phyloP scores from a whole-genome alignment of 805 yeast genomes.

The Spathaspora passalidarum region DNA sequence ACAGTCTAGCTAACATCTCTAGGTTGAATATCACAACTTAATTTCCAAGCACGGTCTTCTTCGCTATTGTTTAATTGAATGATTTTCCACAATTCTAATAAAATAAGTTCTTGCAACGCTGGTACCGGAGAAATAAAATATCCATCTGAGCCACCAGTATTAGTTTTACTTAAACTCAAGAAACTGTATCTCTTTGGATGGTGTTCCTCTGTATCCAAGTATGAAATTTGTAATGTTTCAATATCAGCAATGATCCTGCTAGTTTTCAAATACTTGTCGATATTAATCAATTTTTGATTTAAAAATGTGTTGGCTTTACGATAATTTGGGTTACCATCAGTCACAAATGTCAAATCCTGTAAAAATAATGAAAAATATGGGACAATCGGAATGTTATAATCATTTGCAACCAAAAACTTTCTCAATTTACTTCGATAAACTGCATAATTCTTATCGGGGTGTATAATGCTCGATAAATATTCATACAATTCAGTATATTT shows the following conservation, averaged over 20 bases:
- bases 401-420: slow-evolving; percentile 49
- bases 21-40: slow-evolving; percentile 62
- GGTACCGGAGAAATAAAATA: slow-evolving; percentile 40
- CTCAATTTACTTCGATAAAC: slow-evolving; percentile 64
- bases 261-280: slow-evolving; percentile 69
- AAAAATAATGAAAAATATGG: slow-evolving; percentile 74
- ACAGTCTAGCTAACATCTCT: slow-evolving; percentile 28
- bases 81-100: slow-evolving; percentile 70
- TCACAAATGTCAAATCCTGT: slow-evolving; percentile 77
- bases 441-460: slow-evolving; percentile 70
- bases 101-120: slow-evolving; percentile 53
- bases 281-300: slow-evolving; percentile 60
- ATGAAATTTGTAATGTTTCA: slow-evolving; percentile 66
- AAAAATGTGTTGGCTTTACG: slow-evolving; percentile 58
- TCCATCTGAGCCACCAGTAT: background rate
- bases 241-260: slow-evolving; percentile 65
- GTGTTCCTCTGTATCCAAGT: slow-evolving; percentile 23
- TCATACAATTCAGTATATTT: slow-evolving; percentile 63
- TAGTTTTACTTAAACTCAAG: slow-evolving; percentile 11
- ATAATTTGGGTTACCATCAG: slow-evolving; percentile 74
- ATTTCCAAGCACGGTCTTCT: slow-evolving; percentile 69
- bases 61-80: slow-evolving; percentile 57
- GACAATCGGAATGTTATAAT: slow-evolving; percentile 59
- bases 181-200: slow-evolving; percentile 20
- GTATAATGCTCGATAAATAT: slow-evolving; percentile 64